Base-by-base conservation (phyloP, 1,284 basidiomycete genomes). In the Cystobasidiaceae sp. region DNA sequence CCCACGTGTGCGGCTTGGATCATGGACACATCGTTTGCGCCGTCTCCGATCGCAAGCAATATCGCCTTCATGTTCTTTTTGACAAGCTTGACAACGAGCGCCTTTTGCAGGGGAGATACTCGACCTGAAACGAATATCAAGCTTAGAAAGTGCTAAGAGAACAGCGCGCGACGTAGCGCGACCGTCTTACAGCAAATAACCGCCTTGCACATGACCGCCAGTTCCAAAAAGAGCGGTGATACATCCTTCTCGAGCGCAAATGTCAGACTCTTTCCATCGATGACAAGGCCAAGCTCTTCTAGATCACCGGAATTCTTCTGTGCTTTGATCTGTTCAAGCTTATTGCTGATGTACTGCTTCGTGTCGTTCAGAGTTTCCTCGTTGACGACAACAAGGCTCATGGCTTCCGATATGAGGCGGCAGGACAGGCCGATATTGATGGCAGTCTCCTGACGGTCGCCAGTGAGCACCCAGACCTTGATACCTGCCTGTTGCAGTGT, bases 391-490 rank as follows among this genome's bases (percentile, higher is more conserved):
- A 93, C 93, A 79, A 98, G 73, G 76, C 96, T 97, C 96, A 98
- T 99, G 15, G 90, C 93, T 79, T 98, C 96, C 2, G 92, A 93
- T 67, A 98, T 97, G 69, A 98, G 78, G 67, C 92, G 85, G 80
- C 94, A 98, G 1, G 91, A 93, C 82, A 98, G 86, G 54, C 96
- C 96, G 70, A 99, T 98, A 74, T 98, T 98, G 79, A 98, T 97
- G 13, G 96, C 96, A 1, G 96, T 99, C 78, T 99, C 96, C 79
- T 98, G 94, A 68, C 94, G 82, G 78, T 99, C 96, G 1, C 96
- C 96, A 0, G 96, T 98, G 52, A 98, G 79, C 9, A 99, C 93
- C 96, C 96, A 99, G 37, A 98, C 87, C 82, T 97, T 97, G 79
- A 99, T 97, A 0, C 96, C 96, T 28, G 94, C 94, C 82, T 89